Evolutionary conservation across 2,329 filamentous ascomycete genomes (phyloP).

Genomic region (Talaromyces pinophilus): DNA sequence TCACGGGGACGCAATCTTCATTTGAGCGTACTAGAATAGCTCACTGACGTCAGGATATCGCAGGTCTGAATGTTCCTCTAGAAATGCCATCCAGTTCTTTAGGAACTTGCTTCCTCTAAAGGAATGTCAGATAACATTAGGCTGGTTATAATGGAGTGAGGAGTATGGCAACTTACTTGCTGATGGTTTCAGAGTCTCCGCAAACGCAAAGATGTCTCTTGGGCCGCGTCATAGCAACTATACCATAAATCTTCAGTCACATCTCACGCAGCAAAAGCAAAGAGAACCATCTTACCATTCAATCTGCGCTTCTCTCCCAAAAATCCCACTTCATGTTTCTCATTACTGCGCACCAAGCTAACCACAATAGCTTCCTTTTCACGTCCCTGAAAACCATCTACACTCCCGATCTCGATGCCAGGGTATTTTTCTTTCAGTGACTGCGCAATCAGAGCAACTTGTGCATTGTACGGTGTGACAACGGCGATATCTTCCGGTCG

Average conservation of each 20-base stretch:
- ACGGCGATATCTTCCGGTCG: slow-evolving; percentile 83
- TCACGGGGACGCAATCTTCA: neutral
- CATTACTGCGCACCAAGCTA: slow-evolving; percentile 89
- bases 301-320: slow-evolving; percentile 85
- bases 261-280: neutral
- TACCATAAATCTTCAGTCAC: slow-evolving; percentile 24
- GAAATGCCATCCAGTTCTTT: slow-evolving; percentile 84
- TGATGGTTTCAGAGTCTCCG: slow-evolving; percentile 91
- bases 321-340: slow-evolving; percentile 85
- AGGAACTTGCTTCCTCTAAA: slow-evolving; percentile 79
- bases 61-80: slow-evolving; percentile 87
- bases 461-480: slow-evolving; percentile 94
- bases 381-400: slow-evolving; percentile 94
- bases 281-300: slow-evolving; percentile 68
- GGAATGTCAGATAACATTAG: neutral
- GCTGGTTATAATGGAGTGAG: neutral
- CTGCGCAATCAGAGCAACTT: slow-evolving; percentile 74
- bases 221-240: slow-evolving; percentile 95
- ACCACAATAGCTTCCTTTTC: slow-evolving; percentile 96
- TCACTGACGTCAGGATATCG: slow-evolving; percentile 71
- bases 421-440: slow-evolving; percentile 78
- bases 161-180: slow-evolving; percentile 63
- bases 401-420: slow-evolving; percentile 89
- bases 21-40: slow-evolving; percentile 27
- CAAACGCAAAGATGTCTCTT: slow-evolving; percentile 87